Evolutionary conservation across 2,329 filamentous ascomycete species (phyloP).

Genomic region (Lithohypha guttulata): DNA sequence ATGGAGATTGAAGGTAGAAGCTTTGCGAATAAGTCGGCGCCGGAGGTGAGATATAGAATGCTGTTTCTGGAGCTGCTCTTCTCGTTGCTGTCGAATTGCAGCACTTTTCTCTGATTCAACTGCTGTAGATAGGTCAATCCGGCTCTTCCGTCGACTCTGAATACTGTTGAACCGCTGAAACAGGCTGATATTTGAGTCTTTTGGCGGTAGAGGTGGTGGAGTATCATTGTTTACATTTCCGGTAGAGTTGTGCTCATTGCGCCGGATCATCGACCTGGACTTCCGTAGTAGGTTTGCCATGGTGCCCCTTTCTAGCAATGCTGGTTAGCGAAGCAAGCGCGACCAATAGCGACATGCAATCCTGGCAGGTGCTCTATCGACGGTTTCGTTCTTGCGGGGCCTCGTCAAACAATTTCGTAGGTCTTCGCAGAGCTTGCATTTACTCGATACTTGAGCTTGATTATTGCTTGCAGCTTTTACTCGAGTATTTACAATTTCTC

Average conservation of each 20-base stretch:
- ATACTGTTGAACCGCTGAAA: conserved; percentile 6
- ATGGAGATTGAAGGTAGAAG: conserved; percentile 18
- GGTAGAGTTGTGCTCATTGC: background rate
- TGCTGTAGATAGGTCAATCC: conserved; percentile 8
- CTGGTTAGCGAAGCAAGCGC: background rate
- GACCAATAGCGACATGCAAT: background rate
- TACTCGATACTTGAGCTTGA: too few relatives aligned
- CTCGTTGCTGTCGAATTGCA: background rate
- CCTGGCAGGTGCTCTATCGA: conserved; percentile 3
- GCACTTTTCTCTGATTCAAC: conserved; percentile 5
- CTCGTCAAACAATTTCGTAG: background rate
- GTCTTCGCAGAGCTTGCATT: too few relatives aligned
- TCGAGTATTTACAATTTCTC: too few relatives aligned
- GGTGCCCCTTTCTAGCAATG: background rate
- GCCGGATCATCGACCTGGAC: conserved; percentile 14
- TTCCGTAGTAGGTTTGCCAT: conserved; percentile 16
- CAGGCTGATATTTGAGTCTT: conserved; percentile 4
- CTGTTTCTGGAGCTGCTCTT: conserved; percentile 7
- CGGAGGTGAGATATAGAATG: conserved; percentile 14
- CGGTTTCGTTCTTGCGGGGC: background rate
- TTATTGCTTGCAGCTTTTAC: too few relatives aligned
- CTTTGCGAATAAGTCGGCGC: conserved; percentile 17
- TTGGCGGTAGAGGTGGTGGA: conserved; percentile 2
- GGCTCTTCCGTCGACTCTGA: conserved; percentile 3
- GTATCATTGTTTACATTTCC: background rate